These are phyloP conservation scores for Tylopilus sp. DNA, from an alignment of 1,284 basidiomycete genomes.

Conservation along the genomic window DNA sequence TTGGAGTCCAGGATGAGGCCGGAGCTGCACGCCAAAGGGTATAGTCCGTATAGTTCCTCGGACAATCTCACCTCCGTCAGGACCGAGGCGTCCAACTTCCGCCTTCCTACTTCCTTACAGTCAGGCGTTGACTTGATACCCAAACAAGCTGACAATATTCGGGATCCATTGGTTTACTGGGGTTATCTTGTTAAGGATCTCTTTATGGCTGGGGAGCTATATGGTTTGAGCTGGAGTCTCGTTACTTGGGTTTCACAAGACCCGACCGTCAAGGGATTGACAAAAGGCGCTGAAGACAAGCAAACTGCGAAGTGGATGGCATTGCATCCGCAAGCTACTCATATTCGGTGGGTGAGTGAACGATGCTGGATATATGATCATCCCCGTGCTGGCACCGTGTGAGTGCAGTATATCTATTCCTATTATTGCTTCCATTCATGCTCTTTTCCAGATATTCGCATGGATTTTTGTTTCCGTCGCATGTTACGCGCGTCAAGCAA, in stretches of 20 bases:
- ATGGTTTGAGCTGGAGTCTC: slow-evolving; percentile 86
- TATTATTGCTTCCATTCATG: slow-evolving; percentile 13
- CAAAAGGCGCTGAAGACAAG: slow-evolving; percentile 91
- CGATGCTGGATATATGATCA: slow-evolving; percentile 99
- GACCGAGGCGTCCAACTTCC: slow-evolving; percentile 1
- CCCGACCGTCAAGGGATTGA: slow-evolving; percentile 61
- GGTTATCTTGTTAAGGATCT: slow-evolving; percentile 91
- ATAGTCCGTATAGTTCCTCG: slow-evolving; percentile 24
- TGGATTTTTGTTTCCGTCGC: slow-evolving; percentile 95
- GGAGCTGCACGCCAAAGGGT: slow-evolving; percentile 52
- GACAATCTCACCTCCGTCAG: slow-evolving; percentile 10
- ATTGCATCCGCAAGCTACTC: slow-evolving; percentile 75
- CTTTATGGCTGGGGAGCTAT: slow-evolving; percentile 97
- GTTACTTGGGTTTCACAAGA: slow-evolving; percentile 87
- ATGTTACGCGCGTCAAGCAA: slow-evolving; percentile 67
- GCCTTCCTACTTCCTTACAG: not conserved
- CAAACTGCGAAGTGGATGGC: slow-evolving; percentile 94
- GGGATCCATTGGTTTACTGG: slow-evolving; percentile 86
- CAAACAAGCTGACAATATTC: slow-evolving; percentile 12
- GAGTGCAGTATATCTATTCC: slow-evolving; percentile 34
- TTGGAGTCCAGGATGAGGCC: slow-evolving; percentile 82
- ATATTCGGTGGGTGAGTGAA: slow-evolving; percentile 88
- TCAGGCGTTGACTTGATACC: not conserved
- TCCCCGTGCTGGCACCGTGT: slow-evolving; percentile 89
- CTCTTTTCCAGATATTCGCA: slow-evolving; percentile 71